phyloP scores from a whole-genome alignment of 331 rosid genomes.

The Erythrophleum ivorense region DNA sequence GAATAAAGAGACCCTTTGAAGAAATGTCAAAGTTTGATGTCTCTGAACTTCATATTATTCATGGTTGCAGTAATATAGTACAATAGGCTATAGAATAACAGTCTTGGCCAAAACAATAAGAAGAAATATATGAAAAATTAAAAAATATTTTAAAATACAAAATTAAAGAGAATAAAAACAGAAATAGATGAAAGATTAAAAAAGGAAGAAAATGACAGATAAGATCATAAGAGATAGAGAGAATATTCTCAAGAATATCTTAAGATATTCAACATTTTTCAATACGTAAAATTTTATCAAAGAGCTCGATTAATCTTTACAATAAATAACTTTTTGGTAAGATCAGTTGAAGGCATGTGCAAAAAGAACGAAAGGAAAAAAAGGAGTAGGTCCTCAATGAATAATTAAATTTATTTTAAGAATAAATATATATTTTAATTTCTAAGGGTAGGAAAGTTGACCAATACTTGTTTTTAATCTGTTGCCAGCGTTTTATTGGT shows the following conservation, averaged over 20 bases:
- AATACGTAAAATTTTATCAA: background rate
- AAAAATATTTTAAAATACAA: background rate
- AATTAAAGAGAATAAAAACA: background rate
- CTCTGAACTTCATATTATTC: background rate
- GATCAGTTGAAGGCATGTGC: background rate
- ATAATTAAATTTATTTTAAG: background rate
- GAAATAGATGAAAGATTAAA: background rate
- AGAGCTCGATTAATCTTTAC: background rate
- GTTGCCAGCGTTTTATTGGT: constrained; percentile 81
- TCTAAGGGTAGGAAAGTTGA: constrained; percentile 7
- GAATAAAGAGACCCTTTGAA: background rate
- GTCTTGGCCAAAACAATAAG: background rate
- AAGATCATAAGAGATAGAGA: background rate
- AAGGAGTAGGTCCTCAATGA: background rate
- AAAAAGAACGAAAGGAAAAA: constrained; percentile 9
- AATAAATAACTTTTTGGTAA: background rate
- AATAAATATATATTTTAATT: background rate
- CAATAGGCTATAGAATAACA: background rate
- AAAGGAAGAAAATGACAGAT: no score
- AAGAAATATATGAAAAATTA: background rate
- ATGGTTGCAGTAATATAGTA: background rate
- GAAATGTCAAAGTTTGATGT: background rate
- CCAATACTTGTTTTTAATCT: constrained; percentile 38
- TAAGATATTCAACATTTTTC: constrained; percentile 1
- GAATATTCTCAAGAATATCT: background rate